These are phyloP conservation scores for Clonostachys byssicola DNA, from an alignment of 2,329 filamentous ascomycete genomes.

Conservation along the genomic window DNA sequence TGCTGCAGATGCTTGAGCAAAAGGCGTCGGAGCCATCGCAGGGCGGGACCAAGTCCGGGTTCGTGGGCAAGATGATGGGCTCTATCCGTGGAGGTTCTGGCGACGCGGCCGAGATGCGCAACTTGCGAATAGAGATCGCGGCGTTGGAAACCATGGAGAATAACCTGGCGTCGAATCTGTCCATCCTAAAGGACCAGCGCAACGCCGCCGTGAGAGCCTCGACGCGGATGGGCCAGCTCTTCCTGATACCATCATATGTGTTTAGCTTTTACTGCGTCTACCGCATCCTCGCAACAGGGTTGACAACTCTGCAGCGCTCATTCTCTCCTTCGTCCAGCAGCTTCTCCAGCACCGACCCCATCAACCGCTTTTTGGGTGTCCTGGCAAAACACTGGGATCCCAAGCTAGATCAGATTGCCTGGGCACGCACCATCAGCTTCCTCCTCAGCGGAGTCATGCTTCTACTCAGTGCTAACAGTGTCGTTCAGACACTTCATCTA, in stretches of 20 bases:
- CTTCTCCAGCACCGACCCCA: conserved; percentile 72
- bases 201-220: conserved; percentile 62
- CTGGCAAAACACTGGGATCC: conserved; percentile 82
- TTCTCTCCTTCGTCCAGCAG: conserved; percentile 23
- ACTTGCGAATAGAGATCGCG: conserved; percentile 69
- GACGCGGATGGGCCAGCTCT: conserved; percentile 60
- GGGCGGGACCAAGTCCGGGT: conserved; percentile 34
- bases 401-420: conserved; percentile 74
- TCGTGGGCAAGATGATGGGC: conserved; percentile 72
- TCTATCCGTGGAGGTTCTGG: conserved; percentile 62
- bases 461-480: conserved; percentile 74
- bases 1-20: conserved; percentile 65
- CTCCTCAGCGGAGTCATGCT: conserved; percentile 79
- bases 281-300: conserved; percentile 67
- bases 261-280: conserved; percentile 85
- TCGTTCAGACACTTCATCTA: conserved; percentile 79
- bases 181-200: conserved; percentile 57
- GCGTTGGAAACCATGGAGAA: conserved; percentile 78
- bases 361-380: conserved; percentile 77
- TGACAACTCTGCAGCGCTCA: conserved; percentile 62
- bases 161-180: conserved; percentile 62
- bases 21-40: conserved; percentile 36
- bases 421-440: conserved; percentile 83
- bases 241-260: conserved; percentile 57
- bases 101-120: conserved; percentile 54